Percentiles rank a stretch among this genome's conserved stretches.
These are phyloP conservation scores for Bassia scoparia DNA, from an alignment of 148 eudicot genomes.

Conservation along the genomic window DNA sequence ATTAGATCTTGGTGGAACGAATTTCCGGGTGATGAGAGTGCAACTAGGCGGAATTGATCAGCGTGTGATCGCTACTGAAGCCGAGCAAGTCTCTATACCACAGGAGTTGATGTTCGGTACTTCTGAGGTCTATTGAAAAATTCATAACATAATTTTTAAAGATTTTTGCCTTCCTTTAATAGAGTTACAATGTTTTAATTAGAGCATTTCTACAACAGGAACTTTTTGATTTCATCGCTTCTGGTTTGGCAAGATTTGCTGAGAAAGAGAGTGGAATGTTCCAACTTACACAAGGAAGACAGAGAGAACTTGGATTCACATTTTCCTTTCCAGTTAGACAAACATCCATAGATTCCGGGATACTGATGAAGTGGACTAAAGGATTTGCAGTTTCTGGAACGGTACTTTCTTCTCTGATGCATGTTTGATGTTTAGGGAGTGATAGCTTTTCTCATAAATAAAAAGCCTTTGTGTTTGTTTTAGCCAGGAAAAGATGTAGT, in stretches of 20 bases:
- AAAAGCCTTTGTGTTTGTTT: not conserved
- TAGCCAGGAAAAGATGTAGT: slow-evolving; percentile 75
- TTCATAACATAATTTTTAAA: not conserved
- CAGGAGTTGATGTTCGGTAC: slow-evolving; percentile 63
- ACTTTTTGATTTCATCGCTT: slow-evolving; percentile 74
- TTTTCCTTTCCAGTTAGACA: slow-evolving; percentile 85
- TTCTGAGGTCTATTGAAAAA: slow-evolving; percentile 48
- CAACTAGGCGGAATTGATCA: slow-evolving; percentile 67
- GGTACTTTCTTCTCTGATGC: slow-evolving; percentile 34
- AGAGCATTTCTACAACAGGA: slow-evolving; percentile 41
- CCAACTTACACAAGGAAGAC: slow-evolving; percentile 40
- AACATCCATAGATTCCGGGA: slow-evolving; percentile 67
- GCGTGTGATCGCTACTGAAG: slow-evolving; percentile 53
- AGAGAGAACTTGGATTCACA: slow-evolving; percentile 72
- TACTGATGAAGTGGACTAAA: slow-evolving; percentile 81
- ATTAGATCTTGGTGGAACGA: slow-evolving; percentile 83
- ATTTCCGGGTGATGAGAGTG: slow-evolving; percentile 71
- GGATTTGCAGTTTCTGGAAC: slow-evolving; percentile 73
- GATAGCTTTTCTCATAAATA: not conserved
- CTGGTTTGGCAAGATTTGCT: slow-evolving; percentile 49
- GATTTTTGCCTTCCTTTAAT: not conserved
- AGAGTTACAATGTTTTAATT: not conserved
- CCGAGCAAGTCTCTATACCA: slow-evolving; percentile 66
- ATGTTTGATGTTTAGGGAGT: not conserved
- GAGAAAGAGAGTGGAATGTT: slow-evolving; percentile 50